phyloP scores from a whole-genome alignment of 2,329 filamentous ascomycete genomes.

The Botryosphaeria agaves region DNA sequence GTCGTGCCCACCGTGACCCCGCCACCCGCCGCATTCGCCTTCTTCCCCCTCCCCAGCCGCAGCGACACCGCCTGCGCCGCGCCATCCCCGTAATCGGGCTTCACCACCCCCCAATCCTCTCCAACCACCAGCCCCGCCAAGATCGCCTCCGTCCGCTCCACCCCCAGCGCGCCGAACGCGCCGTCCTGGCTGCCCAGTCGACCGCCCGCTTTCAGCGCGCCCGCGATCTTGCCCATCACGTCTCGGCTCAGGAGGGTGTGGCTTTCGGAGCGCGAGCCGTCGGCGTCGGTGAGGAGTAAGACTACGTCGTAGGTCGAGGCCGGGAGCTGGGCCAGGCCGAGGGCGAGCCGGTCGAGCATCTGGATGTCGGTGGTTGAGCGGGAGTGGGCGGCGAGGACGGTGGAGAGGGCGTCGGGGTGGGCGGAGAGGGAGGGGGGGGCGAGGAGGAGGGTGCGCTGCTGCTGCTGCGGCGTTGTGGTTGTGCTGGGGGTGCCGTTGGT shows the following conservation, averaged over 20 bases:
- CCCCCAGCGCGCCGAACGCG: conserved; percentile 28
- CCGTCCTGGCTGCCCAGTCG: conserved; percentile 53
- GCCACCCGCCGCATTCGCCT: conserved; percentile 28
- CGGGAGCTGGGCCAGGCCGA: conserved; percentile 65
- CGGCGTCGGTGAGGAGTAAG: conserved; percentile 65
- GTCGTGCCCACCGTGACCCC: conserved; percentile 13
- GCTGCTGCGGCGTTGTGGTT: conserved; percentile 10
- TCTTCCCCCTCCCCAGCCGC: conserved; percentile 45
- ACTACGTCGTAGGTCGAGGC: conserved; percentile 65
- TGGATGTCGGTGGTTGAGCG: conserved; percentile 71
- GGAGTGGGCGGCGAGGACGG: conserved; percentile 55
- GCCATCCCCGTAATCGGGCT: conserved; percentile 49
- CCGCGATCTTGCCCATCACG: conserved; percentile 52
- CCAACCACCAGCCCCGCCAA: conserved; percentile 56
- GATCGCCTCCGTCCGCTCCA: conserved; percentile 60
- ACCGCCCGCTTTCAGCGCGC: conserved; percentile 52
- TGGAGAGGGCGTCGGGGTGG: conserved; percentile 60
- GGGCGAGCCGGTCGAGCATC: conserved; percentile 87
- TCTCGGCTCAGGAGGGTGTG: conserved; percentile 46
- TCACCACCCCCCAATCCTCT: conserved; percentile 48
- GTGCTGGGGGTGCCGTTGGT: conserved; percentile 9
- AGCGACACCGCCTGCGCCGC: conserved; percentile 41
- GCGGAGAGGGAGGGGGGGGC: conserved; percentile 81
- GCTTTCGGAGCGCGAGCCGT: conserved; percentile 48
- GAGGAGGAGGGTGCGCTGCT: conserved; percentile 57